Conservation (phyloP, 805 yeast genomes). For the Ogataea chonburiensis region DNA sequence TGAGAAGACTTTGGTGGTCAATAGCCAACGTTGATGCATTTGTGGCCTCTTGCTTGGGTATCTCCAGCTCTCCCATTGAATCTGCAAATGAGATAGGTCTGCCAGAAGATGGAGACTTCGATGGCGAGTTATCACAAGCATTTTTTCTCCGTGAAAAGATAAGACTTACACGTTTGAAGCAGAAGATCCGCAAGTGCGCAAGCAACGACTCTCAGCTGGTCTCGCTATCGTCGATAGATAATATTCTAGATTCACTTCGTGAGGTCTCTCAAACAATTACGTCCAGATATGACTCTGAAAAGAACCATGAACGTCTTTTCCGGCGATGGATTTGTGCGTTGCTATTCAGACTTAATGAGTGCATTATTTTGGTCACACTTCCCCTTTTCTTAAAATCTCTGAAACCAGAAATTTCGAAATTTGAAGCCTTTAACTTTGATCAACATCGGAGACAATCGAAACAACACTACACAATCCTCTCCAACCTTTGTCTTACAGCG, state of each 20-base stretch:
- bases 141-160: conserved; percentile 9
- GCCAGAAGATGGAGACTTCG: conserved; percentile 3
- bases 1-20: conserved; percentile 13
- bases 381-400: conserved; percentile 3
- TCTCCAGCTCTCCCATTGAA: neutral
- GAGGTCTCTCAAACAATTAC: conserved; percentile 4
- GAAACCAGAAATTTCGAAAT: conserved; percentile 1
- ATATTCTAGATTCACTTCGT: neutral
- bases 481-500: conserved; percentile 2
- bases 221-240: neutral
- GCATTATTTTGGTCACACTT: conserved; percentile 6
- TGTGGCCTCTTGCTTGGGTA: conserved; percentile 9
- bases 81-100: neutral
- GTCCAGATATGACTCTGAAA: neutral
- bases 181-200: neutral
- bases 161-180: conserved; percentile 5
- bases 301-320: neutral
- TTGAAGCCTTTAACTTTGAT: neutral
- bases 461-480: neutral
- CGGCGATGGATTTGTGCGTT: conserved; percentile 9
- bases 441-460: neutral
- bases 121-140: conserved; percentile 3
- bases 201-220: neutral
- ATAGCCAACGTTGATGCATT: conserved; percentile 5
- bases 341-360: conserved; percentile 10